Evolutionary conservation across 331 rosid species (phyloP), one percentile per base, ranked within the genome.

Genomic region (Rhamnella rubrinervis): DNA sequence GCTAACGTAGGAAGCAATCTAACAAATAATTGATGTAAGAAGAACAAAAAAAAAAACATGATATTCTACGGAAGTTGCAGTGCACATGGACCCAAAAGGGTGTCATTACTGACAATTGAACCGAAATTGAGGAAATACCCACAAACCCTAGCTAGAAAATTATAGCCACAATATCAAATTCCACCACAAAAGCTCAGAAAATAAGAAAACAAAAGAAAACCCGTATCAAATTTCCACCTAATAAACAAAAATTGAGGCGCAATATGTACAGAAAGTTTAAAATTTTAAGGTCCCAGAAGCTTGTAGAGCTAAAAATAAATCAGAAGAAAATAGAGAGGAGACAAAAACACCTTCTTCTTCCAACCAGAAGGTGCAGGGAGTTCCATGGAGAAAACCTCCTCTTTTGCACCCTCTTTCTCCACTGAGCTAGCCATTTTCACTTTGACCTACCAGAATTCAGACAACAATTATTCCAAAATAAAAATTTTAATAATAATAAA

Each of bases 291-390:
- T 50, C 28, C 23, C 11, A 7, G 51, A 50, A 52, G 55, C 25
- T 38, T 40, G 19, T 0, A 64, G 63, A 66, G 59, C 59, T 11
- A 78, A 66, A 75, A 19, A 65, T 26, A 55, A 1, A 37, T 28
- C 25, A 28, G 59, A 18, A 19, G 13, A 68, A 5, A 23, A 20
- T 31, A 14, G 65, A 4, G 6, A 63, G 47, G 28, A 65, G 12
- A 55, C 58, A 75, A 77, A 67, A 71, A 76, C 20, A 93, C 98
- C 95, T 90, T 88, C 83, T 93, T 93, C 63, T 80, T 80, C 98
- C 98, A 93, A 75, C 96, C 96, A 78, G 92, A 65, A 66, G 98
- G 98, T 80, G 98, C 98, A 60, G 97, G 97, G 6, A 93, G 87
- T 75, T 93, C 98, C 51, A 93, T 7, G 65, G 98, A 90, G 65